Evolutionary conservation across 371 early-diverging fungal species (phyloP).

Genomic region (Rhizomucor pusillus): DNA sequence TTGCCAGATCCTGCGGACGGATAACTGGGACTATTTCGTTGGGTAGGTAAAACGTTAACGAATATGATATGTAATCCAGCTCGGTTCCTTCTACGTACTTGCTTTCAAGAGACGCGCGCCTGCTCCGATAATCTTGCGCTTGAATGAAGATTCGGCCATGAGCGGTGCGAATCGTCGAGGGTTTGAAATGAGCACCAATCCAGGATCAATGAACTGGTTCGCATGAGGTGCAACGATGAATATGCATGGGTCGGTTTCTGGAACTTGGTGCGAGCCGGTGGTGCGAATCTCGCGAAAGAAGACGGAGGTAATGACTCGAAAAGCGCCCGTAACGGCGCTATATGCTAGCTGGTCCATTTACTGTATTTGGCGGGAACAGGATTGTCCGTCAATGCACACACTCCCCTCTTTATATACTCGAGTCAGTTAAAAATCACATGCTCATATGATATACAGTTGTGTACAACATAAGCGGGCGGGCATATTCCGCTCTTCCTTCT

Average conservation of each 20-base stretch:
- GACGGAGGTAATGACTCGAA: slow-evolving; percentile 41
- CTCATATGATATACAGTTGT: no score
- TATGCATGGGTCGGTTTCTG: slow-evolving; percentile 71
- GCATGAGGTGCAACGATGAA: slow-evolving; percentile 88
- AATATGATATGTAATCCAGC: not conserved
- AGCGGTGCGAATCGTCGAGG: slow-evolving; percentile 70
- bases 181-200: slow-evolving; percentile 71
- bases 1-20: slow-evolving; percentile 77
- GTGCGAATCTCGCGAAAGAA: slow-evolving; percentile 78
- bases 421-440: no score
- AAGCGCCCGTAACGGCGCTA: slow-evolving; percentile 20
- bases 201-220: slow-evolving; percentile 62
- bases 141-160: slow-evolving; percentile 72
- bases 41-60: not conserved
- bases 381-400: no score
- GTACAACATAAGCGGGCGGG: no score
- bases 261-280: slow-evolving; percentile 73
- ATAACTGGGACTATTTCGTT: slow-evolving; percentile 69
- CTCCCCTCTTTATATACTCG: no score
- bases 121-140: slow-evolving; percentile 67
- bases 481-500: no score
- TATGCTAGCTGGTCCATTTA: slow-evolving; percentile 16
- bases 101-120: slow-evolving; percentile 60
- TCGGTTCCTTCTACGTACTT: no score
- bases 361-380: no score